These are phyloP conservation scores for Spiromastix sp. DNA, from an alignment of 2,329 filamentous ascomycete species.

Conservation along the genomic window DNA sequence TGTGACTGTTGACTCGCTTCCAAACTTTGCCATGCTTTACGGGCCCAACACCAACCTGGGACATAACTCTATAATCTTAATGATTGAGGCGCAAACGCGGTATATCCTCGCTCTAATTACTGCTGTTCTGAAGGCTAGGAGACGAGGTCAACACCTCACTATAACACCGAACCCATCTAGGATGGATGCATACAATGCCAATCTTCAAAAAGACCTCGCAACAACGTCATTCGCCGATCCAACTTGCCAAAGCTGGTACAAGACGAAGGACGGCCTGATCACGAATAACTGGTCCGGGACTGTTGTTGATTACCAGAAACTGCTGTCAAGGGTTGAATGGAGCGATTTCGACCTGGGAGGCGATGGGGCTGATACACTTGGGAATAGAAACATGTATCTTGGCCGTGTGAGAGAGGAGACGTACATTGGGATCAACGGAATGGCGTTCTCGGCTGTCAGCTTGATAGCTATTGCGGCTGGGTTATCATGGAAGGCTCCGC, in stretches of 20 bases:
- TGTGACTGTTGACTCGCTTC: conserved; percentile 40
- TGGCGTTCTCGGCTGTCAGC: conserved; percentile 7
- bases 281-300: conserved; percentile 49
- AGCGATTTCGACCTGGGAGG: conserved; percentile 17
- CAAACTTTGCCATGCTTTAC: conserved; percentile 49
- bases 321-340: conserved; percentile 19
- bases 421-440: conserved; percentile 15
- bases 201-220: conserved; percentile 35
- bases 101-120: conserved; percentile 44
- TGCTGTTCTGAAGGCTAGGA: conserved; percentile 38
- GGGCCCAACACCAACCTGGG: conserved; percentile 49
- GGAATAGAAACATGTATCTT: conserved; percentile 8
- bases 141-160: conserved; percentile 29
- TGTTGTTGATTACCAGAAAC: conserved; percentile 46
- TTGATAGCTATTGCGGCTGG: conserved; percentile 1
- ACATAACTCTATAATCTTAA: conserved; percentile 50
- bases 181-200: conserved; percentile 36
- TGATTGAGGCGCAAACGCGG: conserved; percentile 49
- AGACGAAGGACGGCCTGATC: conserved; percentile 42
- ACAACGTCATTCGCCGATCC: conserved; percentile 43
- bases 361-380: conserved; percentile 10
- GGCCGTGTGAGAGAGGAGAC: conserved; percentile 26
- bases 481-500: not conserved
- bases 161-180: conserved; percentile 34
- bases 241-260: conserved; percentile 48